Percentiles rank a stretch among this genome's conserved stretches.
phyloP scores from a whole-genome alignment of 108 stramenopile genomes.

The Licmophora abbreviata region DNA sequence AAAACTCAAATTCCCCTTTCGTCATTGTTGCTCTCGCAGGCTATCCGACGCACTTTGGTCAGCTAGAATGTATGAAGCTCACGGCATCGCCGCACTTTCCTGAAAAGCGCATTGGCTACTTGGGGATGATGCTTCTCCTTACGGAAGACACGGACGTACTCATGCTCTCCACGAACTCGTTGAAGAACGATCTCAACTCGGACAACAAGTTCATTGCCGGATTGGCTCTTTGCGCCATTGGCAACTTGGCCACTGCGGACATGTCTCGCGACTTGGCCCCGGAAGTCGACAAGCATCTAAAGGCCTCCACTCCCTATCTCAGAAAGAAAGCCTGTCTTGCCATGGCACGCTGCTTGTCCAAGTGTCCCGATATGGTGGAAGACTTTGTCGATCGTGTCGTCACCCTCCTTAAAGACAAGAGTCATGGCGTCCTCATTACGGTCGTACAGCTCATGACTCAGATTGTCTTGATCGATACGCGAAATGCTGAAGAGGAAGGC shows the following conservation, averaged over 20 bases:
- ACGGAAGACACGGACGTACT: constrained; percentile 97
- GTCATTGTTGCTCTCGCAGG: constrained; percentile 31
- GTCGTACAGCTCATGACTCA: constrained; percentile 92
- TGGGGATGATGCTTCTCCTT: constrained; percentile 95
- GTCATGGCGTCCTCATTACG: constrained; percentile 95
- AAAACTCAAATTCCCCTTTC: too few relatives aligned
- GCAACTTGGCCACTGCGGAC: constrained; percentile 94
- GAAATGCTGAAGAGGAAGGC: constrained; percentile 52
- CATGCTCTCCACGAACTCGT: constrained; percentile 93
- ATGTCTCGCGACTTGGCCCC: constrained; percentile 93
- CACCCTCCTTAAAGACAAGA: constrained; percentile 85
- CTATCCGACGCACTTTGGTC: constrained; percentile 99
- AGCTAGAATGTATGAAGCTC: constrained; percentile 98
- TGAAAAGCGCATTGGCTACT: constrained; percentile 96
- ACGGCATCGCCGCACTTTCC: constrained; percentile 96
- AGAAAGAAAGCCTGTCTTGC: constrained; percentile 97
- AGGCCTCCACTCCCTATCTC: constrained; percentile 72
- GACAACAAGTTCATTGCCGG: constrained; percentile 87
- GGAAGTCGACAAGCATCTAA: constrained; percentile 92
- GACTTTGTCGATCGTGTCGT: constrained; percentile 90
- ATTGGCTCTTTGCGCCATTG: constrained; percentile 94
- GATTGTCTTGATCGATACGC: constrained; percentile 71
- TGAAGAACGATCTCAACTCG: constrained; percentile 86
- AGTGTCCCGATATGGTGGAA: constrained; percentile 96
- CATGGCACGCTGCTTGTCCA: constrained; percentile 84